phyloP scores from a whole-genome alignment of 148 eudicot genomes.

The Arbutus unedo region DNA sequence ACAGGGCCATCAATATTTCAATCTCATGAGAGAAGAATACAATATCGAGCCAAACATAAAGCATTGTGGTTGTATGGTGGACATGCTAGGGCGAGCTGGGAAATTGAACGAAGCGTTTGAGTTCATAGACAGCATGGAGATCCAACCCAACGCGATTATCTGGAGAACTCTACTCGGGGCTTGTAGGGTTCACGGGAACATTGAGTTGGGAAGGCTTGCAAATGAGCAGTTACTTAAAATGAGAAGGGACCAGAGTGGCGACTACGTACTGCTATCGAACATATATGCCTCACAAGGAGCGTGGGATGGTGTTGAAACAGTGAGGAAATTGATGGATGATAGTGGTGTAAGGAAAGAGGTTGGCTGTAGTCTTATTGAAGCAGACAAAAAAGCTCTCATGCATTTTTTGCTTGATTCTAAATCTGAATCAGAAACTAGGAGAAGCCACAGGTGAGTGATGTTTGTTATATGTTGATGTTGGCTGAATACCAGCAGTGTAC shows the following conservation, averaged over 20 bases:
- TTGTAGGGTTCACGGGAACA: slow-evolving; percentile 45
- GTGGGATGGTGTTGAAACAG: slow-evolving; percentile 49
- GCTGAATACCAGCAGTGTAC: background rate
- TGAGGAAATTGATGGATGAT: slow-evolving; percentile 52
- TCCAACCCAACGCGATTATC: slow-evolving; percentile 51
- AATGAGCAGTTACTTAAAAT: slow-evolving; percentile 46
- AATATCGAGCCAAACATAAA: slow-evolving; percentile 42
- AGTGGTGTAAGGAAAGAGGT: slow-evolving; percentile 48
- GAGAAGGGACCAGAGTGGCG: slow-evolving; percentile 49
- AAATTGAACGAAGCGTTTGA: slow-evolving; percentile 48
- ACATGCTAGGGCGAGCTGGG: slow-evolving; percentile 52
- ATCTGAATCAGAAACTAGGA: slow-evolving; percentile 10
- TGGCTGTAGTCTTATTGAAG: slow-evolving; percentile 41
- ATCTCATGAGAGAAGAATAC: slow-evolving; percentile 39
- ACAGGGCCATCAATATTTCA: slow-evolving; percentile 42
- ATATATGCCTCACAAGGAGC: slow-evolving; percentile 57
- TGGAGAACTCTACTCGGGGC: slow-evolving; percentile 65
- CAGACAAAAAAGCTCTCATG: slow-evolving; percentile 29
- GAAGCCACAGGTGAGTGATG: background rate
- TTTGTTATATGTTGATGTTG: background rate
- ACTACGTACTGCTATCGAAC: slow-evolving; percentile 57
- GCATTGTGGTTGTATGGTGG: slow-evolving; percentile 66
- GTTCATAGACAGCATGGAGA: slow-evolving; percentile 44
- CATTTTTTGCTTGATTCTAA: slow-evolving; percentile 27
- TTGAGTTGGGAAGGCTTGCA: slow-evolving; percentile 50